phyloP scores from a whole-genome alignment of 768 basidiomycete species.

The Pleurotus citrinopileatus region DNA sequence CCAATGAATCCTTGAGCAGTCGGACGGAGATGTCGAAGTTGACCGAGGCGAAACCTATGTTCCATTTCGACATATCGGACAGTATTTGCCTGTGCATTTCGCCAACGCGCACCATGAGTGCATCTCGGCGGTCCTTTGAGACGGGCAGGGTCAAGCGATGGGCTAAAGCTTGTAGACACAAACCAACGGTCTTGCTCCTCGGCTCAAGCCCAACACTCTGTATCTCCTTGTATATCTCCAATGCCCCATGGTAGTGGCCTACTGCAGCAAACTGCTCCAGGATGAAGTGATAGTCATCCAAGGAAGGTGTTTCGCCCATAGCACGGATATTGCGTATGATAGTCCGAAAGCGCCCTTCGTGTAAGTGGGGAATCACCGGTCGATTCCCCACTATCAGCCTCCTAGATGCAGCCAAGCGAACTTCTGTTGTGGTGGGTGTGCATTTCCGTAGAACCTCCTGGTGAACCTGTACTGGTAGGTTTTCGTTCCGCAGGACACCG shows the following conservation, averaged over 20 bases:
- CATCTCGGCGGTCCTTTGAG: slow-evolving; percentile 29
- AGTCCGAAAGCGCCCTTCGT: slow-evolving; percentile 65
- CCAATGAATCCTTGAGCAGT: slow-evolving; percentile 63
- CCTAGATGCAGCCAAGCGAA: slow-evolving; percentile 43
- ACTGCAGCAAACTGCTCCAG: slow-evolving; percentile 73
- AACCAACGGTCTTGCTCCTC: slow-evolving; percentile 52
- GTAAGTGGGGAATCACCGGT: slow-evolving; percentile 42
- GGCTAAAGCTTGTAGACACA: slow-evolving; percentile 68
- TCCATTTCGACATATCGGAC: slow-evolving; percentile 50
- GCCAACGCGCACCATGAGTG: slow-evolving; percentile 23
- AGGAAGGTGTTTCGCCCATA: slow-evolving; percentile 40
- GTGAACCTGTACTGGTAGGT: slow-evolving; percentile 63
- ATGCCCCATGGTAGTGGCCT: slow-evolving; percentile 63
- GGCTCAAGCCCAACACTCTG: slow-evolving; percentile 41
- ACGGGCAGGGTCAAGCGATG: slow-evolving; percentile 65
- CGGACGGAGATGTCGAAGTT: slow-evolving; percentile 68
- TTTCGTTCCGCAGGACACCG: slow-evolving; percentile 40
- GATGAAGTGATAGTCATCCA: slow-evolving; percentile 76
- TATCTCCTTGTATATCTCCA: slow-evolving; percentile 63
- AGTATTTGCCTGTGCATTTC: slow-evolving; percentile 49
- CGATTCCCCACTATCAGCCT: slow-evolving; percentile 35
- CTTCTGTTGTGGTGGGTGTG: slow-evolving; percentile 41
- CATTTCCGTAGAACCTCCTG: slow-evolving; percentile 69
- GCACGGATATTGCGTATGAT: slow-evolving; percentile 71
- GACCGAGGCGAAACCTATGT: slow-evolving; percentile 50